Percentiles rank a stretch among this genome's conserved stretches.
Evolutionary conservation across 495 filamentous ascomycete species (phyloP).

Genomic region (Hypoxylon subgilvum): DNA sequence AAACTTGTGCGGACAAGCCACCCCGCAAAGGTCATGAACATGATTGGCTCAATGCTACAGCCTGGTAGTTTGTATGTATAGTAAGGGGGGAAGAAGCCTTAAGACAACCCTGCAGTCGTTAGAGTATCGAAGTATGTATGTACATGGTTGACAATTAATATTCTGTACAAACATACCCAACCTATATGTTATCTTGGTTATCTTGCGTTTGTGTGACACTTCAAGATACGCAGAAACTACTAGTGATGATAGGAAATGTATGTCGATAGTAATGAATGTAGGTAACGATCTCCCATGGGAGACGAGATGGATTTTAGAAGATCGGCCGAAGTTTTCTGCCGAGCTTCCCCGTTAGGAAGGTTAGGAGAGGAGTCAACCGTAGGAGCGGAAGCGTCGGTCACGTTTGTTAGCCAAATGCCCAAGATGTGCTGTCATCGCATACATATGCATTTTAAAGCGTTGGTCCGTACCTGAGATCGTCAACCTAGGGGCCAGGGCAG

Average conservation of each 20-base stretch:
- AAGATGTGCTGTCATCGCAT: constrained; percentile 37
- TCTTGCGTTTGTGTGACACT: too few relatives aligned
- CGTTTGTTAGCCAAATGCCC: constrained; percentile 17
- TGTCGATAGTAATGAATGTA: too few relatives aligned
- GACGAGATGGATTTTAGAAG: constrained; percentile 27
- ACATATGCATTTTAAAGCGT: constrained; percentile 24
- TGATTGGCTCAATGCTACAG: background rate
- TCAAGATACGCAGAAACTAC: too few relatives aligned
- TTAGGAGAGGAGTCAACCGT: constrained; percentile 20
- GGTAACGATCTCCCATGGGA: background rate
- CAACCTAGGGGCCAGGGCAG: constrained; percentile 1
- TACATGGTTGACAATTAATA: too few relatives aligned
- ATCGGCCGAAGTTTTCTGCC: constrained; percentile 36
- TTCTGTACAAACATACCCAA: too few relatives aligned
- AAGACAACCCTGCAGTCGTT: too few relatives aligned
- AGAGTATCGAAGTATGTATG: too few relatives aligned
- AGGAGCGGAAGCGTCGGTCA: constrained; percentile 28
- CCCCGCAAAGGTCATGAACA: background rate
- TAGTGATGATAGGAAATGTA: constrained; percentile 1
- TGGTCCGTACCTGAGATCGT: constrained; percentile 19
- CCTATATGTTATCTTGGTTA: too few relatives aligned
- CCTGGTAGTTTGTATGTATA: too few relatives aligned
- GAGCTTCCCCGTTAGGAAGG: constrained; percentile 33
- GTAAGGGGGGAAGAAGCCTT: too few relatives aligned
- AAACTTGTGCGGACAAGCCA: constrained; percentile 3